Evolutionary conservation across 1,284 basidiomycete species (phyloP), one percentile per base, ranked within the genome.

Genomic region (Rhodotorula sp.): DNA sequence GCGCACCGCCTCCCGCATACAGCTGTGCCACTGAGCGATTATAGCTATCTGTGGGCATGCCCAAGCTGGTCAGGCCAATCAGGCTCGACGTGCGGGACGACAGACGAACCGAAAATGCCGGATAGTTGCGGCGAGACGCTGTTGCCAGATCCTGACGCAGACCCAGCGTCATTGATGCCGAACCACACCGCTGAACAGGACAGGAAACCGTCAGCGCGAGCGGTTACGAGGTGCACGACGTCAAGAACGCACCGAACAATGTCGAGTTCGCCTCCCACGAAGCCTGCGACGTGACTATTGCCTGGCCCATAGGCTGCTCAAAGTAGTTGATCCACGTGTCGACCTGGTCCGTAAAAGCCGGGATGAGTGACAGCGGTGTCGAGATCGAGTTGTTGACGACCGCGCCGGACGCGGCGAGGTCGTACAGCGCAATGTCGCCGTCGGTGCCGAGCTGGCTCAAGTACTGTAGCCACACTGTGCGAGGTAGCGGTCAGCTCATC

Each of bases 111-210:
- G 34, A 71, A 64, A 21, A 60, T 58, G 27, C n/a, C 59, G 50
- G 27, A 50, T 44, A 44, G 34, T 9, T 45, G 13, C 19, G 19
- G 25, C 9, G 61, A 17, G 12, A 62, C 27, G 49, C 49, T 58
- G 44, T 46, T 52, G 19, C 55, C 61, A 9, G 52, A 25, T 23
- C 56, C 27, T 34, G 42, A 61, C 19, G 53, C 42, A 17, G 49
- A 48, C 34, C 68, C 72, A 23, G 71, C 34, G 57, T 74, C 72
- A 61, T 74, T 74, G 59, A 74, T 74, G 8, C 72, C 68, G 53
- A 70, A 59, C 68, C 68, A 74, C 9, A 71, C 21, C 0, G 72
- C 64, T 70, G 50, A 17, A 34, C 13, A 27, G 17, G 4, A 25
- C 21, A 5, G 9, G 44, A 21, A 3, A 14, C 23, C 27, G 41